phyloP scores from a whole-genome alignment of 306 rosid species.

The Quercus ilex region DNA sequence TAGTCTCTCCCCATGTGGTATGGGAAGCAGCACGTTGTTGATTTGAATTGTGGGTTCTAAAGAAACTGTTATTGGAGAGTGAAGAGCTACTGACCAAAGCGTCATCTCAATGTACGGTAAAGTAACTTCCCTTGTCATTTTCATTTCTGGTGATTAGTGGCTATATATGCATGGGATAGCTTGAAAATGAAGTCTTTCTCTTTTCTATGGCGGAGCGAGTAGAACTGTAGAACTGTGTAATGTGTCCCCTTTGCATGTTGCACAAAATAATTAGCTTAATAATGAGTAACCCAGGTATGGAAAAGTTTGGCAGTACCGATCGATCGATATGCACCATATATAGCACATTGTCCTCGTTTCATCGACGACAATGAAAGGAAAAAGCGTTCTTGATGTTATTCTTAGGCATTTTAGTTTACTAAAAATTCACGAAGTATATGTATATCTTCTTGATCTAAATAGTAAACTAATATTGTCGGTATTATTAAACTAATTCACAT shows the following conservation, averaged over 20 bases:
- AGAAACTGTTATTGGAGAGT: background rate
- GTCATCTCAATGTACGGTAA: background rate
- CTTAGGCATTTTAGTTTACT: too few relatives aligned
- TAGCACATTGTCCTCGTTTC: too few relatives aligned
- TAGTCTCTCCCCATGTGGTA: conserved; percentile 24
- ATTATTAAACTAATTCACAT: too few relatives aligned
- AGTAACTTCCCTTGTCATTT: background rate
- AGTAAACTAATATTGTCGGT: too few relatives aligned
- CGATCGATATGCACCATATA: too few relatives aligned
- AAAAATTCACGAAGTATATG: too few relatives aligned
- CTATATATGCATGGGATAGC: background rate
- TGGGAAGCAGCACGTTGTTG: conserved; percentile 32
- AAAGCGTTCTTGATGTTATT: too few relatives aligned
- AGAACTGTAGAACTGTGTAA: too few relatives aligned
- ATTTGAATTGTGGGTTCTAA: background rate
- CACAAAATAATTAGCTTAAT: background rate
- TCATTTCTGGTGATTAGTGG: background rate
- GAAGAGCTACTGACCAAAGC: background rate
- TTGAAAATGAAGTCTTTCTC: background rate
- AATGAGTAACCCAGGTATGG: background rate
- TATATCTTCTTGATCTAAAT: too few relatives aligned
- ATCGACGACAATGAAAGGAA: too few relatives aligned
- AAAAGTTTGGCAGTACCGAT: background rate
- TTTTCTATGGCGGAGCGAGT: background rate
- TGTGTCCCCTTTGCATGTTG: background rate